Evolutionary conservation across 306 rosid species (phyloP).

Genomic region (Rubus idaeus): DNA sequence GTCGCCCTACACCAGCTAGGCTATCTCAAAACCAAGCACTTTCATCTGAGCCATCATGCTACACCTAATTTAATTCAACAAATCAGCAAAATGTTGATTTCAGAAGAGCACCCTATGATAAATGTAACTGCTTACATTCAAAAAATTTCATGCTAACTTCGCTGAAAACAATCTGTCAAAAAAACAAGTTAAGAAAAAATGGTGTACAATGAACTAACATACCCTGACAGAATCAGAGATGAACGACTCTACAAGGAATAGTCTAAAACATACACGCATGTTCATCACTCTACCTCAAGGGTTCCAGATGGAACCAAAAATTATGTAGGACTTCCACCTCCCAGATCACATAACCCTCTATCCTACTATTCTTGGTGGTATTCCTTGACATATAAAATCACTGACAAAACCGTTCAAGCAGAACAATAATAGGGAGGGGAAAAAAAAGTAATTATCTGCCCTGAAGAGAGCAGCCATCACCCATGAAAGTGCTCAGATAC

Average conservation of each 20-base stretch:
- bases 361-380: neutral
- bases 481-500: neutral
- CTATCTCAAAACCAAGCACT: neutral
- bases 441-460: neutral
- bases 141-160: neutral
- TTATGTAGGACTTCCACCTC: neutral
- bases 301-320: neutral
- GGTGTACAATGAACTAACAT: neutral
- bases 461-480: neutral
- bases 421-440: neutral
- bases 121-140: neutral
- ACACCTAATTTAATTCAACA: neutral
- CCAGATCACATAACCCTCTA: neutral
- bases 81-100: conserved; percentile 11
- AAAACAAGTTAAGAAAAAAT: neutral
- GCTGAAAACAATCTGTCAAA: neutral
- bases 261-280: neutral
- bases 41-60: neutral
- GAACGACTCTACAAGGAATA: neutral
- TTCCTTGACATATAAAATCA: neutral
- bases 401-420: neutral
- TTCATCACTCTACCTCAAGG: neutral
- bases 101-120: neutral
- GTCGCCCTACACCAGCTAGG: neutral
- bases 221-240: neutral